Conservation (phyloP, 2,329 filamentous ascomycete genomes). For the Thielaviopsis populi region DNA sequence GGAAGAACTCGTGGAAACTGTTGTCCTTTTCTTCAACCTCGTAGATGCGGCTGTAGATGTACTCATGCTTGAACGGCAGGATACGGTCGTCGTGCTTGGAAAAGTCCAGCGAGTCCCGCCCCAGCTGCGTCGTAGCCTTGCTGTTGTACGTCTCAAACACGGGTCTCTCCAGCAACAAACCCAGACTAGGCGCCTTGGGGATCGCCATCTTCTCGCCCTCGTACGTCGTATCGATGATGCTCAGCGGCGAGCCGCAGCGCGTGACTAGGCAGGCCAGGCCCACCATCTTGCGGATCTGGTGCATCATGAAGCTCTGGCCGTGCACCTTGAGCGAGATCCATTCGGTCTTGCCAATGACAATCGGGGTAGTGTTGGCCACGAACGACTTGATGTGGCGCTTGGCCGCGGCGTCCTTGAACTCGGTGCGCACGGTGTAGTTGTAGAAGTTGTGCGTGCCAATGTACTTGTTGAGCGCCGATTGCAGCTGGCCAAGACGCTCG, state of each 20-base stretch:
- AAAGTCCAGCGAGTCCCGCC: constrained; percentile 61
- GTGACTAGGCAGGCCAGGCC: constrained; percentile 77
- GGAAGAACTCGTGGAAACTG: constrained; percentile 65
- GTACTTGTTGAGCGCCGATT: constrained; percentile 59
- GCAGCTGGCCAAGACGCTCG: constrained; percentile 56
- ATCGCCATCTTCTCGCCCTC: constrained; percentile 61
- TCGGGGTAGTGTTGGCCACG: constrained; percentile 55
- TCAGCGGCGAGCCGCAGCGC: constrained; percentile 62
- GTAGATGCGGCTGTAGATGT: constrained; percentile 89
- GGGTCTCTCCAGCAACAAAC: constrained; percentile 74
- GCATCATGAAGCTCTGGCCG: constrained; percentile 99
- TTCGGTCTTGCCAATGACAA: constrained; percentile 80
- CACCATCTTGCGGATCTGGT: constrained; percentile 99
- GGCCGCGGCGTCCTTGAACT: constrained; percentile 62
- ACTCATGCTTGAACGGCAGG: constrained; percentile 72
- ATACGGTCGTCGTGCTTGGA: constrained; percentile 62
- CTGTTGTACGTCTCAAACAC: constrained; percentile 85
- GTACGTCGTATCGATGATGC: constrained; percentile 62
- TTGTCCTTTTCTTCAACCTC: constrained; percentile 76
- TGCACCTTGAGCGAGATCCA: constrained; percentile 95
- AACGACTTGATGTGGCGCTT: constrained; percentile 92
- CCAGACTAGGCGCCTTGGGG: constrained; percentile 82
- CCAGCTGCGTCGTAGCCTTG: constrained; percentile 47
- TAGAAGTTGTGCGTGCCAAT: constrained; percentile 82
- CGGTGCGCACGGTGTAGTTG: constrained; percentile 94